These are phyloP conservation scores for Alternaria sp. DNA, from an alignment of 2,329 filamentous ascomycete genomes.

Conservation along the genomic window DNA sequence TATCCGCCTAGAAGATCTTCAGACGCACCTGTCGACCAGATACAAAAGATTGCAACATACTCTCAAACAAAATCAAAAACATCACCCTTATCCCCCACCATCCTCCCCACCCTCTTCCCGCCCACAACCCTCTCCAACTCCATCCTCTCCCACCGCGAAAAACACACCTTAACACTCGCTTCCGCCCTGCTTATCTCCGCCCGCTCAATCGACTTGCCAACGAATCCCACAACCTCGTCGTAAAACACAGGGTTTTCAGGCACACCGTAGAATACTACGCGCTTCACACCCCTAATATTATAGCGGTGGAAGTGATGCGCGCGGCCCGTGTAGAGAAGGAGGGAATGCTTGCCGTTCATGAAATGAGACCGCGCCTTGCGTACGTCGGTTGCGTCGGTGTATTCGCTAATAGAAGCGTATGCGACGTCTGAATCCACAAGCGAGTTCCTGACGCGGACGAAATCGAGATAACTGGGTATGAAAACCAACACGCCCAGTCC, in stretches of 20 bases:
- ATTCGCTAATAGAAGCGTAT: conserved; percentile 89
- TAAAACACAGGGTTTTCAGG: conserved; percentile 90
- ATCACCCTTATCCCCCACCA: conserved; percentile 83
- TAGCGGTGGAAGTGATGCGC: conserved; percentile 98
- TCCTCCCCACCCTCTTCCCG: conserved; percentile 77
- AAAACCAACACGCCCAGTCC: conserved; percentile 78
- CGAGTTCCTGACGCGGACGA: conserved; percentile 90
- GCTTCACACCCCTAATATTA: conserved; percentile 77
- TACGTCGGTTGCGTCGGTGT: conserved; percentile 78
- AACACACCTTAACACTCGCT: conserved; percentile 64
- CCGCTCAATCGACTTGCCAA: conserved; percentile 62
- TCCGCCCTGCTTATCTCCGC: conserved; percentile 63
- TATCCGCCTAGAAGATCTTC: too few species aligned
- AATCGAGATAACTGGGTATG: conserved; percentile 92
- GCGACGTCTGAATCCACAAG: conserved; percentile 76
- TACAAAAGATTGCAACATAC: too few species aligned
- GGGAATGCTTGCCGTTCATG: conserved; percentile 53
- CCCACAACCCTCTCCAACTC: conserved; percentile 90
- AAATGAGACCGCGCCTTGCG: conserved; percentile 89
- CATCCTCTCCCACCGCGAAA: conserved; percentile 88
- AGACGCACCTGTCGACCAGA: too few species aligned
- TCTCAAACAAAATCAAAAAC: conserved; percentile 78
- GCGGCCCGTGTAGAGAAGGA: conserved; percentile 64
- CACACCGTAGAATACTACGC: conserved; percentile 86
- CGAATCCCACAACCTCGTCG: conserved; percentile 73